phyloP scores from a whole-genome alignment of 257 asterid genomes.

The Ajuga chamaepitys region DNA sequence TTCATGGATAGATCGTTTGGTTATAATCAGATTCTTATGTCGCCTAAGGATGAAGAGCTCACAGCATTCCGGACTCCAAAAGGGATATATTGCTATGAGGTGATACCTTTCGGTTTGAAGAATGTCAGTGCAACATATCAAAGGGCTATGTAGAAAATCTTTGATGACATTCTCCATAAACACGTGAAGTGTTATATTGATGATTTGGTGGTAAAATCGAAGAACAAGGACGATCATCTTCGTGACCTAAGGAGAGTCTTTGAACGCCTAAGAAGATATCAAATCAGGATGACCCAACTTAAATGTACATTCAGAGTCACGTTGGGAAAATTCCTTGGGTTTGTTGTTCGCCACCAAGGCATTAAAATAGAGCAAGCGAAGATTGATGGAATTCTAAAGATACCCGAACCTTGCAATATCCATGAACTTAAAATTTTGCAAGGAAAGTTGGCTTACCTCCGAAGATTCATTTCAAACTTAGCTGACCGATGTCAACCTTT shows the following conservation, averaged over 20 bases:
- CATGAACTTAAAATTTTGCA: neutral
- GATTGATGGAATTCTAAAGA: neutral
- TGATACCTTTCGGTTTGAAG: too few relatives aligned
- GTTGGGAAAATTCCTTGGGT: neutral
- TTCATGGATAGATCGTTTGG: too few relatives aligned
- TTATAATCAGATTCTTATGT: too few relatives aligned
- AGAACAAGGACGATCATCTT: neutral
- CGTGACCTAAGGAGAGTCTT: too few relatives aligned
- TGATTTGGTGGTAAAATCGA: neutral
- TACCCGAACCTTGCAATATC: neutral
- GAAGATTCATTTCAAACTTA: too few relatives aligned
- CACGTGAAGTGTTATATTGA: neutral
- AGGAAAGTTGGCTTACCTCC: neutral
- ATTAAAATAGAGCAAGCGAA: neutral
- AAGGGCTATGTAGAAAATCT: neutral
- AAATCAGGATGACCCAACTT: neutral
- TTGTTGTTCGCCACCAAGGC: too few relatives aligned
- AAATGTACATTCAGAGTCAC: neutral
- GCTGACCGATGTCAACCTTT: too few relatives aligned
- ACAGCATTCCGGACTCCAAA: too few relatives aligned
- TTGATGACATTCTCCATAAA: neutral
- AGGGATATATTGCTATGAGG: too few relatives aligned
- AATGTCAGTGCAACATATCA: too few relatives aligned
- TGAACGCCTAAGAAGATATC: neutral
- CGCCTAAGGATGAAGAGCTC: too few relatives aligned